Evolutionary conservation across 257 asterid genomes (phyloP).

Genomic region (Knoxia roxburghii): DNA sequence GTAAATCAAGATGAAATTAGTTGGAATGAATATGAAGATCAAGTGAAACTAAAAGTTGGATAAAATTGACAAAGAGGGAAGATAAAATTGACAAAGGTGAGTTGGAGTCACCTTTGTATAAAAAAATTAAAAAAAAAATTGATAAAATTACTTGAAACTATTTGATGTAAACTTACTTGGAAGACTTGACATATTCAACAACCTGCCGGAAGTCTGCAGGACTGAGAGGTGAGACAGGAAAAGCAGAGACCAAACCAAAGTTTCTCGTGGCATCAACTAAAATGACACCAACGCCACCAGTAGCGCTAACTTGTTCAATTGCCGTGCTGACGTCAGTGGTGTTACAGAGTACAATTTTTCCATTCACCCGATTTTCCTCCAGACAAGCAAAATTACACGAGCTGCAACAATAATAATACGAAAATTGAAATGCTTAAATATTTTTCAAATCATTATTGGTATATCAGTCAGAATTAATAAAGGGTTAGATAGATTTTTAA

Average conservation of each 20-base stretch:
- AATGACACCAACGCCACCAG: slow-evolving; percentile 28
- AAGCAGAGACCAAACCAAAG: slow-evolving; percentile 17
- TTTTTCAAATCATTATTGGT: too few species aligned
- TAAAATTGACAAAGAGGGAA: too few species aligned
- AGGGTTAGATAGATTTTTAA: too few species aligned
- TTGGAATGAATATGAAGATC: too few species aligned
- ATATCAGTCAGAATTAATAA: too few species aligned
- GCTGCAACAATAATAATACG: slow-evolving; percentile 20
- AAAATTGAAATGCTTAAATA: not conserved
- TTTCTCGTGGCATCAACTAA: not conserved
- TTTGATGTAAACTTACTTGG: slow-evolving; percentile 15
- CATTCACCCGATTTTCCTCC: slow-evolving; percentile 18
- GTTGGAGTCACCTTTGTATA: too few species aligned
- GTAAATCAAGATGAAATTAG: not conserved
- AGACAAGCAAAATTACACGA: slow-evolving; percentile 17
- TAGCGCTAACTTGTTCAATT: not conserved
- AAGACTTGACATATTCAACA: slow-evolving; percentile 6
- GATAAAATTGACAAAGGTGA: too few species aligned
- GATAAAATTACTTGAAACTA: too few species aligned
- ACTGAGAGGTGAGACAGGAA: slow-evolving; percentile 18
- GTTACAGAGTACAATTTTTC: slow-evolving; percentile 35
- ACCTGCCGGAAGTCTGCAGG: not conserved
- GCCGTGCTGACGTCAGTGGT: not conserved
- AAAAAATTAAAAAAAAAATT: too few species aligned
- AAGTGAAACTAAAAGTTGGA: too few species aligned